Evolutionary conservation across 192 early-diverging fungal genomes (phyloP).

Genomic region (Coemansia nantahalensis): DNA sequence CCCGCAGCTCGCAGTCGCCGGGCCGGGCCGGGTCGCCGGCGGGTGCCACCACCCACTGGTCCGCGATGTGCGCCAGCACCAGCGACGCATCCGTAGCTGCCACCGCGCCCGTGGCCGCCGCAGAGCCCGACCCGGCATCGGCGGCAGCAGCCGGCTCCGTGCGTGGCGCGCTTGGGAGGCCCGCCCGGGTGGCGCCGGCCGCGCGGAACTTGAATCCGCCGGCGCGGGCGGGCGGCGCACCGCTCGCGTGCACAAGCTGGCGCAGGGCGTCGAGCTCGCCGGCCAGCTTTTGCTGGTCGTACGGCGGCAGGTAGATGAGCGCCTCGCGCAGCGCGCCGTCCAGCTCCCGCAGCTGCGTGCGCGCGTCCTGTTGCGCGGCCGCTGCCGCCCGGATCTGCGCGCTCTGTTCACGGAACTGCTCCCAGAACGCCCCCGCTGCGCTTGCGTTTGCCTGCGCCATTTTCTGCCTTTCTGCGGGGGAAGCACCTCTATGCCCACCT

Average conservation of each 20-base stretch:
- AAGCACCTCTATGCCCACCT: too few relatives aligned
- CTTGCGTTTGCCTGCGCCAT: slow-evolving; percentile 17
- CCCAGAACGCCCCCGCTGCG: slow-evolving; percentile 41
- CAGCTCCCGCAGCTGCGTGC: slow-evolving; percentile 22
- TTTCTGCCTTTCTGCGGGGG: too few relatives aligned
- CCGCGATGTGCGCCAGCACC: neutral
- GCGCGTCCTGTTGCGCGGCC: slow-evolving; percentile 4
- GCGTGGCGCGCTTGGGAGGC: too few relatives aligned
- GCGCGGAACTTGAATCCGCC: slow-evolving; percentile 40
- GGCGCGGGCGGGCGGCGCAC: neutral
- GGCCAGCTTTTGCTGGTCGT: slow-evolving; percentile 41
- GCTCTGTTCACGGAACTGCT: slow-evolving; percentile 35
- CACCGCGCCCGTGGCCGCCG: too few relatives aligned
- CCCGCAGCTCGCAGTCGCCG: slow-evolving; percentile 40
- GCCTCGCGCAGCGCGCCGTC: slow-evolving; percentile 43
- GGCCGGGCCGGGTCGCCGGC: too few relatives aligned
- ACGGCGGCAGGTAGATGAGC: slow-evolving; percentile 39
- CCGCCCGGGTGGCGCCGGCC: too few relatives aligned
- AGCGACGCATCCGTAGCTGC: too few relatives aligned
- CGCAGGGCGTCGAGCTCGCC: slow-evolving; percentile 37
- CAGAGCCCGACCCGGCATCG: too few relatives aligned
- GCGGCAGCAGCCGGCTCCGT: neutral
- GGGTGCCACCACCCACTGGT: slow-evolving; percentile 9
- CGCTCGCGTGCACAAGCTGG: slow-evolving; percentile 8
- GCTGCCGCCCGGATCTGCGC: slow-evolving; percentile 7